Percentiles rank a stretch among this genome's conserved stretches.
phyloP scores from a whole-genome alignment of 208 protist genomes.

The Crithidia sp. region DNA sequence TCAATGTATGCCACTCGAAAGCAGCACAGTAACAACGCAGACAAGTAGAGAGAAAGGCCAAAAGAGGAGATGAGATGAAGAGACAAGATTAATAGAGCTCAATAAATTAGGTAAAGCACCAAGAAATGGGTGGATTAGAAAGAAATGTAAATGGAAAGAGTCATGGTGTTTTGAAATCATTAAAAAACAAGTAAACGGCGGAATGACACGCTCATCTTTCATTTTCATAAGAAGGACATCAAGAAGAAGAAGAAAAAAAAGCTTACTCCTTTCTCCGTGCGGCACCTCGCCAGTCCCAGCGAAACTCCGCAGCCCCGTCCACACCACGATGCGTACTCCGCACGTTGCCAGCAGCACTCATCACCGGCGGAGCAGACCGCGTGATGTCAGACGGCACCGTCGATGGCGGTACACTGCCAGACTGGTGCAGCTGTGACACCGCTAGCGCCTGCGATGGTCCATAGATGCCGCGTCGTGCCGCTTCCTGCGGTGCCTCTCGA shows the following conservation, averaged over 20 bases:
- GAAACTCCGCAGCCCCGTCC: not conserved
- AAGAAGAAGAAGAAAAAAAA: not conserved
- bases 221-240: not conserved
- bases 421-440: not conserved
- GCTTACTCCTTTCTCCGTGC: not conserved
- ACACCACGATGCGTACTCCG: not conserved
- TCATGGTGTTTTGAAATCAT: too few species aligned
- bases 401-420: not conserved
- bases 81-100: not conserved
- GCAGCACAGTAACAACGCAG: too few species aligned
- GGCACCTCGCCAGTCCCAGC: conserved; percentile 23
- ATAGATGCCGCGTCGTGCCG: not conserved
- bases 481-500: not conserved
- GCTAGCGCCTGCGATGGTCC: conserved; percentile 1
- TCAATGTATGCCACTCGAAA: too few species aligned
- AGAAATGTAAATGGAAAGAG: not conserved
- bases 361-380: not conserved
- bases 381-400: not conserved
- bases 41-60: too few species aligned
- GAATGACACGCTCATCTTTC: not conserved
- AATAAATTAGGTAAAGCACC: not conserved
- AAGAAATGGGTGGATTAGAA: not conserved
- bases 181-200: conserved; percentile 4
- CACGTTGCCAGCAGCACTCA: conserved; percentile 1
- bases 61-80: too few species aligned